Percentiles rank a stretch among this genome's conserved stretches.
phyloP scores from a whole-genome alignment of 2,329 filamentous ascomycete species.

The Rachicladosporium sp. region DNA sequence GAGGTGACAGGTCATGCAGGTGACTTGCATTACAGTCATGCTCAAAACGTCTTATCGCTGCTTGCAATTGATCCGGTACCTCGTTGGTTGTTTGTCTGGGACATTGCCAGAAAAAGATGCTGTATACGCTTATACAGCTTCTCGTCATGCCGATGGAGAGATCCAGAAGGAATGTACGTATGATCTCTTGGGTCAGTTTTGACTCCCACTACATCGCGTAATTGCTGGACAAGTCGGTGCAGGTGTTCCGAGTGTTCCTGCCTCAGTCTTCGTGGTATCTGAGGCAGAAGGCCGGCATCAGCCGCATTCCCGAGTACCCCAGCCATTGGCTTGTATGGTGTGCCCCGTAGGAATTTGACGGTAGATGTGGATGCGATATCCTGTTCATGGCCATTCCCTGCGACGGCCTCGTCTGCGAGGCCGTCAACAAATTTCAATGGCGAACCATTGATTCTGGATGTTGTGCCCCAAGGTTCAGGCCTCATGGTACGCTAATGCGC shows the following conservation, averaged over 20 bases:
- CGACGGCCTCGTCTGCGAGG: no score
- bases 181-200: not conserved
- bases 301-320: conserved; percentile 16
- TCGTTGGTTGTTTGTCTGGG: not conserved
- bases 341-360: no score
- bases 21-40: not conserved
- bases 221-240: not conserved
- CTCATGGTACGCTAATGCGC: no score
- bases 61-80: not conserved
- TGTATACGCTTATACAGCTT: not conserved
- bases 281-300: no score
- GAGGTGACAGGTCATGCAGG: not conserved
- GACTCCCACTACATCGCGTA: conserved; percentile 1
- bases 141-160: not conserved
- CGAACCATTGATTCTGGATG: no score
- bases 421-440: no score
- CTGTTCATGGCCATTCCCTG: no score
- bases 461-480: no score
- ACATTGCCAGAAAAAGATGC: not conserved
- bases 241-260: no score
- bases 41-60: not conserved
- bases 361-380: no score
- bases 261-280: no score
- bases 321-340: conserved; percentile 26
- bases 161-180: not conserved